Evolutionary conservation across 495 filamentous ascomycete genomes (phyloP), one percentile per base, ranked within the genome.

Genomic region (Tetracladium setigerum): DNA sequence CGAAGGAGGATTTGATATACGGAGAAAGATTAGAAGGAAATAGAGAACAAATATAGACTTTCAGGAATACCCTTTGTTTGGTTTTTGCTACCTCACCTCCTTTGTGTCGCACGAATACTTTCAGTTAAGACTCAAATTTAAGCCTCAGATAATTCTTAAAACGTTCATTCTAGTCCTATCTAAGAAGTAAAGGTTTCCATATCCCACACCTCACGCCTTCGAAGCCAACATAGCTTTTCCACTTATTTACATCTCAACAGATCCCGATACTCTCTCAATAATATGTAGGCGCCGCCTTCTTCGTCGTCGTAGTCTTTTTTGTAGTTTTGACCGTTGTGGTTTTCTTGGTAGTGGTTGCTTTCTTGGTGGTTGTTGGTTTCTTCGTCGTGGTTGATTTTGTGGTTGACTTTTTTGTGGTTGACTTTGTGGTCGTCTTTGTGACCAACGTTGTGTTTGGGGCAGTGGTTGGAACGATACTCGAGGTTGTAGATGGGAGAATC

Each of bases 371-470:
- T 40, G 49, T 51, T 13, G 30, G n/a, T 30, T 41, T 41, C 34
- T 33, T 53, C 10, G 49, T 54, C 0, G 54, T 39, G 33, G 49
- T 51, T 13, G 30, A 15, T 30, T 41, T 44, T 12, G 60, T 62
- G 11, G 49, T 36, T 10, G 56, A 44, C 17, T 47, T 48, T 7
- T 50, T 37, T 6, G 50, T 55, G n/a, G 58, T 42, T 31, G 54
- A 41, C 7, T 37, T 14, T 14, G 55, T 47, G 15, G 51, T 49
- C 14, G 56, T 64, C 39, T 60, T 63, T 6, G 53, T 49, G 9
- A 55, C 50, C 19, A 46, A 41, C 14, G 38, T 33, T 17, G 49
- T 46, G 13, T 48, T 41, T 31, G 38, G 50, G 15, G 49, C 52
- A 0, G 54, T 39, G 35, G 49, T 51, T 13, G 30, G 15, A 30